Base-by-base conservation (phyloP, 371 early-diverging fungal genomes). In the Syncephalastrum monosporum region DNA sequence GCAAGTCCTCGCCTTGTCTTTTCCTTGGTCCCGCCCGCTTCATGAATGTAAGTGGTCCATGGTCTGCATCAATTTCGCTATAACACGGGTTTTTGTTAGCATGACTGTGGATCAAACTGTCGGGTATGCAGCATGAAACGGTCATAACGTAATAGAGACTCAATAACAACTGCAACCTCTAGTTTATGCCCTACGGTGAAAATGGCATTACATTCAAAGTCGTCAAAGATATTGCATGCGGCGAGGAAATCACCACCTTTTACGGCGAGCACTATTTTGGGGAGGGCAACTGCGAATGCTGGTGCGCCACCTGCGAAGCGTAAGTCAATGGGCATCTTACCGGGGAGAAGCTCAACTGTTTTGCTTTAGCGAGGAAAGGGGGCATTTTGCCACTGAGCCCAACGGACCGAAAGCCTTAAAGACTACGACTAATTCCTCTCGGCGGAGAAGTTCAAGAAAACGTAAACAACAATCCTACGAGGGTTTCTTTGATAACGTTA, bases 1-100 rank as follows among this genome's bases (percentile, higher is more conserved):
- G 88, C 27, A 79, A 83, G 47, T 82, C 82, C 10, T 74, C 79
- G 56, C 86, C 83, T 69, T 91, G 91, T 53, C 68, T 96, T 16
- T 91, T 96, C 54, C 75, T 95, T 14, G 98, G 98, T 5, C 98
- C 98, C 21, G 97, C 93, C 3, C 83, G 98, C 5, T 96, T 97
- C 70, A 91, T 92, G 17, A 96, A 97, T 63, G 79, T 80, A 76
- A 59, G 72, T 45, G 6, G 6, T 25, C 41, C 19, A 10, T 33
- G 2, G 4, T 33, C 7, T 33, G 38, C 38, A 33, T 10, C 38
- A 33, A 21, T 21, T 0, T 21, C 10, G 8, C 38, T 33, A 10
- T 33, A 33, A 33, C 38, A 33, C 8, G 6, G 38, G 1, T 33
- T 10, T 8, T 33, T 10, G 10, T 33, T 33, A 33, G 38, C 38